phyloP scores from a whole-genome alignment of 495 filamentous ascomycete genomes.

The Xylaria sp. region DNA sequence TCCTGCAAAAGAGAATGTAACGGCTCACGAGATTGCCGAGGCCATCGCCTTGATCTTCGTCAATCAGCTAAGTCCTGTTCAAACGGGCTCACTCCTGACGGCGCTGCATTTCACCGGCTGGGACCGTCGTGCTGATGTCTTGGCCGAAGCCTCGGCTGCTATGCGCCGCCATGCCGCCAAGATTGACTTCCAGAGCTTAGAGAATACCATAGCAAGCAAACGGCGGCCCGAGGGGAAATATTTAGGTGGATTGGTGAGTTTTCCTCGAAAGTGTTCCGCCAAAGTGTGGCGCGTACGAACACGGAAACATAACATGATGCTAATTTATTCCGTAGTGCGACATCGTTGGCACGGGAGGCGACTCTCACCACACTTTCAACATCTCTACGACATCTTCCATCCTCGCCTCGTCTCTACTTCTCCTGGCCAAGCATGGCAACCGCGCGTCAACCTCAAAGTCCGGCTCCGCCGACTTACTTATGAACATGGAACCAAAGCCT shows the following conservation, averaged over 20 bases:
- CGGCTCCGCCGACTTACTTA: constrained; percentile 91
- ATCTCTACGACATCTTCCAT: constrained; percentile 95
- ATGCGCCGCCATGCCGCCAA: constrained; percentile 67
- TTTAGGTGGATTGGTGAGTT: constrained; percentile 68
- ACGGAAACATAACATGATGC: background rate
- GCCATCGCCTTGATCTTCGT: constrained; percentile 91
- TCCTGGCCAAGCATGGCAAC: constrained; percentile 95
- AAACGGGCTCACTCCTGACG: constrained; percentile 84
- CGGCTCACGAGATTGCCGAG: constrained; percentile 80
- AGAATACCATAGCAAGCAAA: constrained; percentile 56
- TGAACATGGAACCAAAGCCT: constrained; percentile 68
- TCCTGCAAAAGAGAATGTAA: constrained; percentile 71
- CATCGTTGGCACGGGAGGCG: constrained; percentile 97
- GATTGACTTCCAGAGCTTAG: constrained; percentile 47
- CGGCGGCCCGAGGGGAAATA: constrained; percentile 73
- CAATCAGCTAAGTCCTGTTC: constrained; percentile 79
- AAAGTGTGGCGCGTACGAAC: background rate
- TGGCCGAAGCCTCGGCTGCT: constrained; percentile 72
- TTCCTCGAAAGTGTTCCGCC: background rate
- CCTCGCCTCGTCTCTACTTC: constrained; percentile 79
- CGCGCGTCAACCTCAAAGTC: constrained; percentile 94
- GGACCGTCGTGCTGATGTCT: constrained; percentile 79
- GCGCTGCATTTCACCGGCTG: constrained; percentile 85
- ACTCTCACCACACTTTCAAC: constrained; percentile 97
- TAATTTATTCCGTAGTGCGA: constrained; percentile 69